phyloP scores from a whole-genome alignment of 2,329 filamentous ascomycete genomes.

The Geosmithia putterillii region DNA sequence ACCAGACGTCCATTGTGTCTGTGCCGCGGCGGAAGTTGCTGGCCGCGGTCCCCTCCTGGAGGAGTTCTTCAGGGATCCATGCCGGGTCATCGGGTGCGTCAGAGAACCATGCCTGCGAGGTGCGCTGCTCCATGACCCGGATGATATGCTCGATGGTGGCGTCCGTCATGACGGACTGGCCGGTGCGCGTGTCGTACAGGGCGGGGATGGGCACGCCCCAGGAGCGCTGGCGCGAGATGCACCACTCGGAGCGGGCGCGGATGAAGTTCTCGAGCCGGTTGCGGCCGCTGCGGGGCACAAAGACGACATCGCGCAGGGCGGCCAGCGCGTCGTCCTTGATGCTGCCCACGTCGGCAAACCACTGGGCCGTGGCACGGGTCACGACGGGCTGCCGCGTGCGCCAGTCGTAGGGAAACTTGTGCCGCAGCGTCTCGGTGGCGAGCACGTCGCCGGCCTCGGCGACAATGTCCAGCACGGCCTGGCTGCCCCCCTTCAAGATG shows the following conservation, averaged over 20 bases:
- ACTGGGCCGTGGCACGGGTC: constrained; percentile 84
- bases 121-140: constrained; percentile 59
- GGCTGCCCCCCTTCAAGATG: constrained; percentile 59
- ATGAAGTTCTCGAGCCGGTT: constrained; percentile 76
- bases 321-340: constrained; percentile 66
- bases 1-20: constrained; percentile 99
- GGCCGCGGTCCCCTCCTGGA: constrained; percentile 7
- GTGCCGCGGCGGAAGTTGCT: constrained; percentile 59
- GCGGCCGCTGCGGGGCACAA: constrained; percentile 65
- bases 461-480: constrained; percentile 58
- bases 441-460: constrained; percentile 50
- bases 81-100: constrained; percentile 61
- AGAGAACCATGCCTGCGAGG: constrained; percentile 91
- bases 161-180: constrained; percentile 66
- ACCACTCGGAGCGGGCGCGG: constrained; percentile 86
- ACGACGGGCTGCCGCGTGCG: constrained; percentile 88
- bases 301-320: constrained; percentile 59
- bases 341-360: constrained; percentile 85
- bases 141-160: constrained; percentile 80
- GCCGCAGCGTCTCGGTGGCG: constrained; percentile 56
- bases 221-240: constrained; percentile 86
- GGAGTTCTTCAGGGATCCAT: constrained; percentile 62
- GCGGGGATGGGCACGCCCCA: constrained; percentile 97
- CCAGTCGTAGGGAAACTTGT: constrained; percentile 99
- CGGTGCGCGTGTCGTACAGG: constrained; percentile 57